Evolutionary conservation across 1,284 basidiomycete genomes (phyloP), one percentile per base, ranked within the genome.

Genomic region (Apiotrichum akiyoshidainum): DNA sequence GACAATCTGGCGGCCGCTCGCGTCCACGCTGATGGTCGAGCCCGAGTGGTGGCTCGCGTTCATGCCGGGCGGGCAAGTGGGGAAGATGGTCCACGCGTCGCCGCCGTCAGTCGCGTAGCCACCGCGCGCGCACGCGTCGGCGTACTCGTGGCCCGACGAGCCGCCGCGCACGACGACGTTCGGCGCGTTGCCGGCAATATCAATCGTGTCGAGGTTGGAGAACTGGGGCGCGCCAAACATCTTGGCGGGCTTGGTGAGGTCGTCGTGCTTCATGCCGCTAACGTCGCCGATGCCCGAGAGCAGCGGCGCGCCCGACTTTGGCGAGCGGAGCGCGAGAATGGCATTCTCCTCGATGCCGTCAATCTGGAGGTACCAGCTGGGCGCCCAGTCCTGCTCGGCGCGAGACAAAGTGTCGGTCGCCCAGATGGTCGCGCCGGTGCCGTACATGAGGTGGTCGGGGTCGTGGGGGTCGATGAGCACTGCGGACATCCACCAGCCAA

Each of bases 361-460:
- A 17, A 33, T n/a, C 31, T 47, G 9, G 46, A 47, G 26, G 11
- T 47, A 35, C 46, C 46, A 47, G 33, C 16, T n/a, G 6, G 46
- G 46, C 33, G 46, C 26, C 46, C 33, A 35, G 33, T 47, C 46
- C 5, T 19, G 31, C 46, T 47, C 46, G 14, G 33, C 46, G 33
- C 46, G 46, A 10, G 46, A 47, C 17, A 47, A 31, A 31, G 46
- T 16, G 46, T 47, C 33, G 46, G 46, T 47, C 6, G 46, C 46
- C 46, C 46, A 47, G 46, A 47, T 47, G 4, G 46, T 47, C 5
- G 46, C 46, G 33, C 46, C 46, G 1, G 46, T 47, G 46, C 46
- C 46, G 46, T 47, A 47, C 46, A 47, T 47, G 16, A 47, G 46
- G 46, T 47, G 46, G 16, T 47, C 46, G 16, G 46, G 46, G 31